Evolutionary conservation across 345 rosid species (phyloP).

Genomic region (Eucalyptus caleyi): DNA sequence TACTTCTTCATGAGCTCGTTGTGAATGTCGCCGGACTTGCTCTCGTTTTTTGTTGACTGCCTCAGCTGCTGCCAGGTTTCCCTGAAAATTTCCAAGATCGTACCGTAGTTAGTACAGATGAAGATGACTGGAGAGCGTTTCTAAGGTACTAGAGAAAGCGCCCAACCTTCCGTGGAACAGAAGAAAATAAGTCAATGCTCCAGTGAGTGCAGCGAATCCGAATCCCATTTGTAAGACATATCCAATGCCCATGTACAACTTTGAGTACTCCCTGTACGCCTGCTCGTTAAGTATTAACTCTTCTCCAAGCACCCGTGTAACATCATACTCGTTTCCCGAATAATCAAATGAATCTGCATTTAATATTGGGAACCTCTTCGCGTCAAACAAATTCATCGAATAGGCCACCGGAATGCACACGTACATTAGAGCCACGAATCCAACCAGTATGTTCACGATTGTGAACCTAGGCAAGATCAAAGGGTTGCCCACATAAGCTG

Average conservation of each 20-base stretch:
- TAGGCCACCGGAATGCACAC: not conserved
- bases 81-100: not conserved
- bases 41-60: not conserved
- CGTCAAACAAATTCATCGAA: not conserved
- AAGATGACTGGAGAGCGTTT: not conserved
- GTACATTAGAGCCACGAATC: not conserved
- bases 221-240: not conserved
- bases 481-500: slow-evolving; percentile 25
- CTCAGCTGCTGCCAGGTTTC: slow-evolving; percentile 5
- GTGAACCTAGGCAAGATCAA: slow-evolving; percentile 19
- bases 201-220: not conserved
- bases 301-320: not conserved
- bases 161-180: not conserved
- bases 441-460: not conserved
- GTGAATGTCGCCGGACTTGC: slow-evolving; percentile 14
- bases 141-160: not conserved
- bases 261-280: not conserved
- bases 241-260: not conserved
- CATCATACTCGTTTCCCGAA: not conserved
- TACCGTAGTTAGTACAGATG: not conserved
- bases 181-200: not conserved
- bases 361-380: not conserved
- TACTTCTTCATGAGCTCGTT: slow-evolving; percentile 30
- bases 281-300: not conserved
- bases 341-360: not conserved